Percentiles rank a stretch among this genome's conserved stretches.
Evolutionary conservation across 768 basidiomycete species (phyloP).

Genomic region (Jaapia argillacea): DNA sequence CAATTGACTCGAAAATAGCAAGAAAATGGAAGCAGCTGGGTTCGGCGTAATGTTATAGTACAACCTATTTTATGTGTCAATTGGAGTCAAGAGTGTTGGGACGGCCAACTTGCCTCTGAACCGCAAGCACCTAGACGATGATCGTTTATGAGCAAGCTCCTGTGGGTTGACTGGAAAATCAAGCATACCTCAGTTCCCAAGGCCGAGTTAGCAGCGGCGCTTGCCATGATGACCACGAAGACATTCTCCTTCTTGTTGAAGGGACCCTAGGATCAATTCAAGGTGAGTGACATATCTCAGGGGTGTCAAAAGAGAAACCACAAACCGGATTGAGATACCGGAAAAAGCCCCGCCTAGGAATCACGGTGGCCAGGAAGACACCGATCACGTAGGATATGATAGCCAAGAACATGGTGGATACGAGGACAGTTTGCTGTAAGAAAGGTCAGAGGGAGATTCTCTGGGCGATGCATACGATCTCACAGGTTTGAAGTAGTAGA

Average conservation of each 20-base stretch:
- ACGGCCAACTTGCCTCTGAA: no score
- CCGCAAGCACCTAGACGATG: no score
- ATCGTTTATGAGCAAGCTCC: no score
- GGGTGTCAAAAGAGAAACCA: conserved; percentile 8
- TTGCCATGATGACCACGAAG: conserved; percentile 47
- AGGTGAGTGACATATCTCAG: conserved; percentile 1
- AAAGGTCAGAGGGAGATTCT: neutral
- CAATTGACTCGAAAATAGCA: conserved; percentile 24
- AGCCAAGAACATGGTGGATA: conserved; percentile 45
- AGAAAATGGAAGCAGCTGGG: conserved; percentile 31
- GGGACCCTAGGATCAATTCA: conserved; percentile 28
- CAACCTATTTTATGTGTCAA: no score
- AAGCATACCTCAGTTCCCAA: conserved; percentile 45
- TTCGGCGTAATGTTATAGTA: conserved; percentile 45
- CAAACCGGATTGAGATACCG: conserved; percentile 44
- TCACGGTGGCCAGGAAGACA: conserved; percentile 30
- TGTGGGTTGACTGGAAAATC: no score
- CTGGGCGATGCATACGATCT: conserved; percentile 2
- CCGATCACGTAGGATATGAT: conserved; percentile 43
- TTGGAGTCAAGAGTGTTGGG: no score
- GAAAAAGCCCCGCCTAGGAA: conserved; percentile 34
- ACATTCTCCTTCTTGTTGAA: conserved; percentile 55
- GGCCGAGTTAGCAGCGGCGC: conserved; percentile 42
- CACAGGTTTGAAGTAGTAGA: conserved; percentile 54
- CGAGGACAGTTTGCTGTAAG: conserved; percentile 36